Evolutionary conservation across 2,329 filamentous ascomycete species (phyloP).

Genomic region (Graphium sp.): DNA sequence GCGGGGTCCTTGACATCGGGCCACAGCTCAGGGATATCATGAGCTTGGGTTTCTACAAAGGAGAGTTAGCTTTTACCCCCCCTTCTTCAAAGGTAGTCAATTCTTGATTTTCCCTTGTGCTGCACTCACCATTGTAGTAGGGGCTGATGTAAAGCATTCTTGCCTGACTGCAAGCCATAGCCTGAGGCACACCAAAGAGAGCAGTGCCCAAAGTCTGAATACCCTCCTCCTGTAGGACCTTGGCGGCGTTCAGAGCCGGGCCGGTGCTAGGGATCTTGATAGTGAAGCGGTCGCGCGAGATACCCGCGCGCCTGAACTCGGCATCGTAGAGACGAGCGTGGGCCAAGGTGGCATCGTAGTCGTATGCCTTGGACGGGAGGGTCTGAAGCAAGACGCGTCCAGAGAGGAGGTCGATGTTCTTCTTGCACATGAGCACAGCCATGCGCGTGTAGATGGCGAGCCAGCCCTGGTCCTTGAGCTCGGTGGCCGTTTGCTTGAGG

Average conservation of each 20-base stretch:
- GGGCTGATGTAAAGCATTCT: slow-evolving; percentile 29
- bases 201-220: slow-evolving; percentile 29
- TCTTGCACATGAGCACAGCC: slow-evolving; percentile 26
- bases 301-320: slow-evolving; percentile 25
- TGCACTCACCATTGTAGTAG: slow-evolving; percentile 24
- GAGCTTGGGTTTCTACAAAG: slow-evolving; percentile 20
- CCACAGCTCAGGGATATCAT: slow-evolving; percentile 24
- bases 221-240: slow-evolving; percentile 21
- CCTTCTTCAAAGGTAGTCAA: slow-evolving; percentile 4
- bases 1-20: slow-evolving; percentile 27
- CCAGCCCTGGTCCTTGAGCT: slow-evolving; percentile 26
- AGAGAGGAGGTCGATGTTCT: slow-evolving; percentile 24
- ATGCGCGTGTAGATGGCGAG: slow-evolving; percentile 28
- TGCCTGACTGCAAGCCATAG: slow-evolving; percentile 29
- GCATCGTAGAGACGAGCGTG: slow-evolving; percentile 26
- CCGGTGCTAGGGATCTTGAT: slow-evolving; percentile 34
- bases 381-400: slow-evolving; percentile 31
- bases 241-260: slow-evolving; percentile 25
- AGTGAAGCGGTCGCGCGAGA: slow-evolving; percentile 25
- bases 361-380: slow-evolving; percentile 25
- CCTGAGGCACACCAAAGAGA: slow-evolving; percentile 27
- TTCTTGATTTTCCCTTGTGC: not conserved
- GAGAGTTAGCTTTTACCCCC: too few species aligned
- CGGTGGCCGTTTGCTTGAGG: slow-evolving; percentile 20
- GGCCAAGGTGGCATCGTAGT: slow-evolving; percentile 22